Evolutionary conservation across 1,139 yeast species (phyloP).

Genomic region (Saccharomyces hybrid): DNA sequence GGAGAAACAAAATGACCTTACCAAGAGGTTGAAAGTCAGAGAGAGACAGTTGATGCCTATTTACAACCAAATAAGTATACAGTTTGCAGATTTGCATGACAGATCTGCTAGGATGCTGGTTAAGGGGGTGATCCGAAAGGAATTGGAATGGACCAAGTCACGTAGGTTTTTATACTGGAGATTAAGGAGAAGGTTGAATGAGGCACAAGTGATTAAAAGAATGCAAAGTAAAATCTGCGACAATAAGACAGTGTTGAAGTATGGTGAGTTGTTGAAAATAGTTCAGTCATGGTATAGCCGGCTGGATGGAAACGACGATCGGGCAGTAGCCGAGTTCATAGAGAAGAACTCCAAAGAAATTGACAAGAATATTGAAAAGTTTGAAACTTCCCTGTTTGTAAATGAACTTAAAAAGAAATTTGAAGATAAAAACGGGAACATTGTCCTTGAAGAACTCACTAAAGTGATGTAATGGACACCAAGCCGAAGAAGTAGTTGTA

Average conservation of each 20-base stretch:
- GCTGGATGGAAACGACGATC: slow-evolving; percentile 64
- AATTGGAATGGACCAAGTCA: no score
- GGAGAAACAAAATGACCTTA: slow-evolving; percentile 59
- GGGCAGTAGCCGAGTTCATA: slow-evolving; percentile 76
- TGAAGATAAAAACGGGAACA: background rate
- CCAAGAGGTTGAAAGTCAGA: slow-evolving; percentile 64
- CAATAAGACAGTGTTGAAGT: slow-evolving; percentile 68
- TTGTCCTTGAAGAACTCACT: background rate
- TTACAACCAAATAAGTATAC: slow-evolving; percentile 86
- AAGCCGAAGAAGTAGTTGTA: background rate
- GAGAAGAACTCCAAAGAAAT: slow-evolving; percentile 66
- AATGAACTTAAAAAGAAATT: background rate
- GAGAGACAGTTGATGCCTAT: slow-evolving; percentile 77
- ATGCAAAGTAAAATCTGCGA: slow-evolving; percentile 57
- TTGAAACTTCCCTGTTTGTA: slow-evolving; percentile 38
- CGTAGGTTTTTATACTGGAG: no score
- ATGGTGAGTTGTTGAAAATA: slow-evolving; percentile 50
- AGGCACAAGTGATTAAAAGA: slow-evolving; percentile 40
- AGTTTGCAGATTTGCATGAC: slow-evolving; percentile 95
- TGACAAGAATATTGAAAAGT: slow-evolving; percentile 50
- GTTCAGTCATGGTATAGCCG: slow-evolving; percentile 63
- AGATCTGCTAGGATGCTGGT: slow-evolving; percentile 80
- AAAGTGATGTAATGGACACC: background rate
- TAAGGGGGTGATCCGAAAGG: no score
- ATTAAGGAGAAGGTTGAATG: no score